A percentile compares a stretch with the other conserved stretches of the same genome.
Conservation (phyloP, 495 filamentous ascomycete genomes). For the Lasiosphaeria hispida region DNA sequence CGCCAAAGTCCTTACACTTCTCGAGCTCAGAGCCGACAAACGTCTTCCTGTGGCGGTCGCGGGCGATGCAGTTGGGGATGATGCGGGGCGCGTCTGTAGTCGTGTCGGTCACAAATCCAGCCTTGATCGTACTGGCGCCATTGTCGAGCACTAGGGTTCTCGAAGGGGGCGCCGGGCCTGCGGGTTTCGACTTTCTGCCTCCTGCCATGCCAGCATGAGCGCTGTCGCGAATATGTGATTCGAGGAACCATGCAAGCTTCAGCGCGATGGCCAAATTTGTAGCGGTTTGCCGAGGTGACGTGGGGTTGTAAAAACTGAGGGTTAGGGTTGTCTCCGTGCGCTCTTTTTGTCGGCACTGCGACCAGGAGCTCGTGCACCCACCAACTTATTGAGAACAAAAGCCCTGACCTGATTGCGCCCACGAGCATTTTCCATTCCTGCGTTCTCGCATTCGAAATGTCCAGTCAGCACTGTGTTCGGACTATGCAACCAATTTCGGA, state of each 20-base stretch:
- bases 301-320: neutral
- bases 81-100: slow-evolving; percentile 56
- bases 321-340: neutral
- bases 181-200: slow-evolving; percentile 37
- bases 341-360: no score
- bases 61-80: slow-evolving; percentile 86
- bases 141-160: slow-evolving; percentile 90
- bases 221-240: neutral
- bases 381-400: no score
- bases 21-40: slow-evolving; percentile 81
- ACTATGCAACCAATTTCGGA: neutral
- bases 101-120: slow-evolving; percentile 65
- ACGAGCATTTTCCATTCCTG: no score
- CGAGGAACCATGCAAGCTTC: neutral
- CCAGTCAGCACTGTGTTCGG: no score
- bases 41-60: slow-evolving; percentile 71
- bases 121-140: slow-evolving; percentile 91
- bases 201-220: slow-evolving; percentile 38
- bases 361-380: no score
- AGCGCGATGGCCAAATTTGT: no score
- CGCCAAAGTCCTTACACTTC: slow-evolving; percentile 82
- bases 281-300: neutral
- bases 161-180: slow-evolving; percentile 48
- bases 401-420: no score
- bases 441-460: no score